These are phyloP conservation scores for Eucalyptus curtisii DNA, from an alignment of 345 rosid genomes.

Conservation along the genomic window DNA sequence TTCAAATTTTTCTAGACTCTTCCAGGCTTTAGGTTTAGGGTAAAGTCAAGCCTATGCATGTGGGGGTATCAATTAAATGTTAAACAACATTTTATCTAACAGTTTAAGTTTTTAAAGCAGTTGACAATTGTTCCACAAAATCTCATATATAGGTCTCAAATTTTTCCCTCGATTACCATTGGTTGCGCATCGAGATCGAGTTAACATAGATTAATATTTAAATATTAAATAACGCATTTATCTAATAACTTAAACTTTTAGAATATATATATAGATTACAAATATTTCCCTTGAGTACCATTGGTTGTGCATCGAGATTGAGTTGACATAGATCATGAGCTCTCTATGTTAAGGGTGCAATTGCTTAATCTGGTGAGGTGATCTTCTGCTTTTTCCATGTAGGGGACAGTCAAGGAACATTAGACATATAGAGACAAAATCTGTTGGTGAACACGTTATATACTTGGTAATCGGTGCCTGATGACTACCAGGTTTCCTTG, in stretches of 20 bases:
- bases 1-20: neutral
- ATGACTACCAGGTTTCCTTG: neutral
- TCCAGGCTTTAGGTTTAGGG: accelerated
- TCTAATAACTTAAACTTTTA: no score
- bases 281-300: neutral
- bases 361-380: neutral
- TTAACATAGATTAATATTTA: neutral
- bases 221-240: no score
- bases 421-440: neutral
- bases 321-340: neutral
- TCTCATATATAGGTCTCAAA: neutral
- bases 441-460: neutral
- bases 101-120: no score
- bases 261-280: neutral
- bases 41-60: neutral
- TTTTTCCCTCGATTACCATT: neutral
- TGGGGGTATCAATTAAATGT: neutral
- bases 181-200: neutral
- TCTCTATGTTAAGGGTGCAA: neutral
- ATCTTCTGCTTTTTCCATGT: neutral
- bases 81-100: no score
- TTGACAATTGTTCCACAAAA: neutral
- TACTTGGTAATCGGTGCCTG: neutral
- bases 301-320: neutral
- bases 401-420: neutral